Base-by-base conservation (phyloP, 352 stramenopile genomes). In the Pythium scleroteichum region DNA sequence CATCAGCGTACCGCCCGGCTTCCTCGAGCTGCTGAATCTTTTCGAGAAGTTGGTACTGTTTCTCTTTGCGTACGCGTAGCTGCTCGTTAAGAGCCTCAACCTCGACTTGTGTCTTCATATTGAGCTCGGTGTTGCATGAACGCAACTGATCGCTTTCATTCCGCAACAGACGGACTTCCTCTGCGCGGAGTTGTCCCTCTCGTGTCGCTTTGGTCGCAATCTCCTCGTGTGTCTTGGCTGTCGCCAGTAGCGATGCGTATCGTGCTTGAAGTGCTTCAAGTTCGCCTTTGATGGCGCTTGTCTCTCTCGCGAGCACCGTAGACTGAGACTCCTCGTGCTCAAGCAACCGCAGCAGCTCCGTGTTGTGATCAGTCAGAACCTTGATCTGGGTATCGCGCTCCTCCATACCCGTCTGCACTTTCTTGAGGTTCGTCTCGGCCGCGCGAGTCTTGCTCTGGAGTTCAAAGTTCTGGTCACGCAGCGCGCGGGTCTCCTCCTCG, bases 21-120 rank as follows among this genome's bases (percentile, higher is more conserved):
- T 98, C 92, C 48, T 99, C 95, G 35, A 98, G 89, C 46, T 94
- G 89, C 73, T 99, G 96, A 27, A 98, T 75, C 70, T 98, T 98
- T 54, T 98, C 94, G 9, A 99, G 76, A 2, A 99, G 77, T 66
- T 98, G 92, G 57, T 98, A 99, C 68, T 99, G 96, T 53, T 99
- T 99, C 68, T 98, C 94, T 70, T 99, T 99, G 45, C 95, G 86
- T 22, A 92, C 89, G 13, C 96, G 83, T 19, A 99, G 84, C 72
- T 99, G 96, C 55, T 99, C 96, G 52, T 99, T 88, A 26, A 98
- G 71, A 0, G 94, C 79, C 66, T 99, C 96, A 4, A 99, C 72
- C 67, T 99, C 96, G 27, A 99, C 93, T 32, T 97, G 87, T 0
- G 93, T 95, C 65, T 98, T 98, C 75, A 98, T 95, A 56, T 95